Evolutionary conservation across 1,284 basidiomycete species (phyloP).

Genomic region (Tilletiaria anomala): DNA sequence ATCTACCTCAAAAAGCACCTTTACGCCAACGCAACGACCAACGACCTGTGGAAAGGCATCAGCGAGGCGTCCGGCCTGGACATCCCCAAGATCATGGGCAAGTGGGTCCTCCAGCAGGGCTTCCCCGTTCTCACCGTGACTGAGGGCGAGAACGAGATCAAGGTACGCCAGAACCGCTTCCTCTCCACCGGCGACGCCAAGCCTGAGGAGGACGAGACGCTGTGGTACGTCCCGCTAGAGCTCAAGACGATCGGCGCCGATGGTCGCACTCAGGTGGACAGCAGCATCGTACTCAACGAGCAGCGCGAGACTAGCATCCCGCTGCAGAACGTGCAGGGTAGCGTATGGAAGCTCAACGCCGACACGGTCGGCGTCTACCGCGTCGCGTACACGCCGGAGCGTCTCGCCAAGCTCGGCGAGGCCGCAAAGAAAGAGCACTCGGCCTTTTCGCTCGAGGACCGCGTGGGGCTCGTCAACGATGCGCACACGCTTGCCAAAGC

Average conservation of each 20-base stretch:
- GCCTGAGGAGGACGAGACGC: constrained; percentile 72
- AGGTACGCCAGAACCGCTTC: constrained; percentile 72
- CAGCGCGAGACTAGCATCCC: constrained; percentile 54
- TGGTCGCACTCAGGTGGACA: constrained; percentile 54
- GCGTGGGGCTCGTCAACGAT: constrained; percentile 71
- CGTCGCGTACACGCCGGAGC: constrained; percentile 70
- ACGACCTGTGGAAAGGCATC: constrained; percentile 81
- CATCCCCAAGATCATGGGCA: constrained; percentile 69
- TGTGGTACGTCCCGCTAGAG: constrained; percentile 74
- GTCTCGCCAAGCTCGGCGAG: constrained; percentile 60
- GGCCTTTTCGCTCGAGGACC: constrained; percentile 65
- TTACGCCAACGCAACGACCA: constrained; percentile 70
- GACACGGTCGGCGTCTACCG: constrained; percentile 81
- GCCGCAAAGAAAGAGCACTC: constrained; percentile 57
- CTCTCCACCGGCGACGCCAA: constrained; percentile 57
- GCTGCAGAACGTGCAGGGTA: constrained; percentile 50
- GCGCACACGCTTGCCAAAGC: constrained; percentile 65
- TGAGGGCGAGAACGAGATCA: constrained; percentile 47
- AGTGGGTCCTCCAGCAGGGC: constrained; percentile 72
- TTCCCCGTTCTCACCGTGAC: constrained; percentile 69
- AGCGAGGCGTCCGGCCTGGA: constrained; percentile 62
- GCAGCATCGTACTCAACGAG: constrained; percentile 53
- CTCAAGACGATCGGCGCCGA: constrained; percentile 52
- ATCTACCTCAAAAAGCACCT: constrained; percentile 75
- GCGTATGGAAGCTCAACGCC: constrained; percentile 67